Percentiles rank a stretch among this genome's conserved stretches.
Conservation (phyloP, 768 basidiomycete species). For the Xanthoconium purpureum region DNA sequence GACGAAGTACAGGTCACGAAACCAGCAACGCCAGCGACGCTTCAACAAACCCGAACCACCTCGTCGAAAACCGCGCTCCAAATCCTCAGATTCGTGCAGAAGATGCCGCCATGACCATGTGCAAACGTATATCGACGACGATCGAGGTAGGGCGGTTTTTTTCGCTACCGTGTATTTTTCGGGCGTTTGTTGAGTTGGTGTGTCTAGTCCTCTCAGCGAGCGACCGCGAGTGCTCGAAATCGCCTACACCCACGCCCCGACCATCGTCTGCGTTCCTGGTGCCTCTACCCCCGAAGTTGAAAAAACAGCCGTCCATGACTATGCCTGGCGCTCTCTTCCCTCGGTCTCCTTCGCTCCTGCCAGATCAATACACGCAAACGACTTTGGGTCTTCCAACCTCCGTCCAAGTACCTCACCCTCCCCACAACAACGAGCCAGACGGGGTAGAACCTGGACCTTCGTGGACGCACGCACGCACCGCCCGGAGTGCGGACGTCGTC, state of each 20-base stretch:
- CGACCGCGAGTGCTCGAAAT: slow-evolving; percentile 20
- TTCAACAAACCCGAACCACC: slow-evolving; percentile 2
- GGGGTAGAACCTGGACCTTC: slow-evolving; percentile 20
- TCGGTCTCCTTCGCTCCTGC: slow-evolving; percentile 65
- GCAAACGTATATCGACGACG: slow-evolving; percentile 1
- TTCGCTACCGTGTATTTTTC: neutral
- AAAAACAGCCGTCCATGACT: slow-evolving; percentile 43
- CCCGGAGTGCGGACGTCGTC: neutral
- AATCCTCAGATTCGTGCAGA: slow-evolving; percentile 12
- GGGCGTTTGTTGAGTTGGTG: slow-evolving; percentile 1
- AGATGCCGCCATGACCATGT: neutral
- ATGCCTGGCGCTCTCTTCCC: slow-evolving; percentile 83
- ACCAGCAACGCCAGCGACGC: slow-evolving; percentile 9
- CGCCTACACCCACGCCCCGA: slow-evolving; percentile 13
- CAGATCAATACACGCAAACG: neutral
- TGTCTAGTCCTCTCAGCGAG: slow-evolving; percentile 21
- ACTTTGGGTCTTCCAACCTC: neutral
- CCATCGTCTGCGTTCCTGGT: slow-evolving; percentile 14
- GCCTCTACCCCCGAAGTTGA: slow-evolving; percentile 33
- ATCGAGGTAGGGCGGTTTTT: slow-evolving; percentile 21
- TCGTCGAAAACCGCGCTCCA: slow-evolving; percentile 22
- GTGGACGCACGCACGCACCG: slow-evolving; percentile 1
- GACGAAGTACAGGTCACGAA: slow-evolving; percentile 3
- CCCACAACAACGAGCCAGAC: neutral
- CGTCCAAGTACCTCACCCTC: neutral